Conservation (phyloP, 2,329 filamentous ascomycete genomes). For the Huntiella omanensis region DNA sequence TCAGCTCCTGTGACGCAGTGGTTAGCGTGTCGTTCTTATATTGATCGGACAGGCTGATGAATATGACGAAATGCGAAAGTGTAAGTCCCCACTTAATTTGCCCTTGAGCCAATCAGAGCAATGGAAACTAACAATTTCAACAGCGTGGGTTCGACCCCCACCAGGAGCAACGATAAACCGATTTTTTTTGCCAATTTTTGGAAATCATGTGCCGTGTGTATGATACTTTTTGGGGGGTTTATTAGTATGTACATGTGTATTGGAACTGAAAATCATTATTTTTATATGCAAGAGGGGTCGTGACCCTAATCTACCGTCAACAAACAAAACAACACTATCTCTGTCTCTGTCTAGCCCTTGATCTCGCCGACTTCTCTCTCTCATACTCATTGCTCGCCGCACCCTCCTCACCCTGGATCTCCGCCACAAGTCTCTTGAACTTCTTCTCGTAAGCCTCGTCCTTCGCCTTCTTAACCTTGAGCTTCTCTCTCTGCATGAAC, state of each 20-base stretch:
- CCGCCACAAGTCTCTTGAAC: constrained; percentile 75
- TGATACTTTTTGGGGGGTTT: too few relatives aligned
- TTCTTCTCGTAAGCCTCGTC: constrained; percentile 93
- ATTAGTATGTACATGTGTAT: too few relatives aligned
- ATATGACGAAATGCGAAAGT: constrained; percentile 14
- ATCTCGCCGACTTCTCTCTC: constrained; percentile 60
- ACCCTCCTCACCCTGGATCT: constrained; percentile 91
- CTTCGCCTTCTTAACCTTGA: constrained; percentile 81
- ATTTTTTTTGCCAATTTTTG: constrained; percentile 6
- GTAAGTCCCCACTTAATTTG: constrained; percentile 4
- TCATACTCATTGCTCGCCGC: constrained; percentile 76
- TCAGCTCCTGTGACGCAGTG: constrained; percentile 13
- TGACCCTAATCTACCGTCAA: too few relatives aligned
- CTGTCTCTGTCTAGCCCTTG: constrained; percentile 33
- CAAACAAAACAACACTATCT: background rate
- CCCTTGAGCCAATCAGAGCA: constrained; percentile 6
- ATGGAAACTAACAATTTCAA: constrained; percentile 9
- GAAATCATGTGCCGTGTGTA: too few relatives aligned
- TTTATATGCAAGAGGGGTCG: too few relatives aligned
- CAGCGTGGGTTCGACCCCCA: constrained; percentile 13
- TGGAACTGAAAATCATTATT: too few relatives aligned
- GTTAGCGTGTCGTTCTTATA: constrained; percentile 14
- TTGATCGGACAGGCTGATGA: constrained; percentile 11
- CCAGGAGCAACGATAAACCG: constrained; percentile 12
- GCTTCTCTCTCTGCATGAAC: constrained; percentile 79